Evolutionary conservation across 345 rosid genomes (phyloP).

Genomic region (Erodium maritimum): DNA sequence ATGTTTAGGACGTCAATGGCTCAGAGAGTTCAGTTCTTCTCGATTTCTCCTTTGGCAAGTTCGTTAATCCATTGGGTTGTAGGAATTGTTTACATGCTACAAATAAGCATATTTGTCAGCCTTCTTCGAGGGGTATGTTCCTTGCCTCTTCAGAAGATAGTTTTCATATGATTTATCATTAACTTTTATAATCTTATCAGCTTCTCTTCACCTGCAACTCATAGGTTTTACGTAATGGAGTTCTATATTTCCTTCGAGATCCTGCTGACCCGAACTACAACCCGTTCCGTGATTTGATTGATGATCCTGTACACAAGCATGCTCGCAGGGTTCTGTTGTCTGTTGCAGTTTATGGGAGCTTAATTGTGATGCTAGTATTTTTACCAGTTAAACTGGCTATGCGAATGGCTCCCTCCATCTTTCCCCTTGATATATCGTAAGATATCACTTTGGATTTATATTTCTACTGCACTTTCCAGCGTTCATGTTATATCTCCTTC

Average conservation of each 20-base stretch:
- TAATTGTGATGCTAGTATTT: slow-evolving; percentile 95
- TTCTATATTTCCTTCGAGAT: slow-evolving; percentile 83
- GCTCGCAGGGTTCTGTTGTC: slow-evolving; percentile 89
- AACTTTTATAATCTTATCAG: slow-evolving; percentile 1
- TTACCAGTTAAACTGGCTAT: slow-evolving; percentile 96
- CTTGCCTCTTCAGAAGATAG: not conserved
- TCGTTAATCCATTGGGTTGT: slow-evolving; percentile 95
- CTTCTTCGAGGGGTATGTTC: slow-evolving; percentile 92
- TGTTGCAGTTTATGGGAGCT: slow-evolving; percentile 90
- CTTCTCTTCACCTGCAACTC: slow-evolving; percentile 8
- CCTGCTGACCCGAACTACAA: slow-evolving; percentile 99
- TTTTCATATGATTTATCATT: not conserved
- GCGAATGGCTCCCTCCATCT: slow-evolving; percentile 73
- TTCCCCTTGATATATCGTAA: slow-evolving; percentile 95
- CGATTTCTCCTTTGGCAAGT: slow-evolving; percentile 86
- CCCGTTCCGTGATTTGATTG: slow-evolving; percentile 95
- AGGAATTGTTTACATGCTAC: slow-evolving; percentile 90
- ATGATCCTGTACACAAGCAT: slow-evolving; percentile 96
- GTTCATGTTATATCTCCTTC: slow-evolving; percentile 4
- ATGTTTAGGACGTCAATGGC: slow-evolving; percentile 97
- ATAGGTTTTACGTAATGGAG: slow-evolving; percentile 95
- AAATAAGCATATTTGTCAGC: slow-evolving; percentile 95
- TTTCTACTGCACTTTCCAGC: not conserved
- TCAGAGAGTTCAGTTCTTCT: slow-evolving; percentile 69
- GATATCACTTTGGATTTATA: slow-evolving; percentile 12